phyloP scores from a whole-genome alignment of 139 green algal species.

The Nannochloris sp. region DNA sequence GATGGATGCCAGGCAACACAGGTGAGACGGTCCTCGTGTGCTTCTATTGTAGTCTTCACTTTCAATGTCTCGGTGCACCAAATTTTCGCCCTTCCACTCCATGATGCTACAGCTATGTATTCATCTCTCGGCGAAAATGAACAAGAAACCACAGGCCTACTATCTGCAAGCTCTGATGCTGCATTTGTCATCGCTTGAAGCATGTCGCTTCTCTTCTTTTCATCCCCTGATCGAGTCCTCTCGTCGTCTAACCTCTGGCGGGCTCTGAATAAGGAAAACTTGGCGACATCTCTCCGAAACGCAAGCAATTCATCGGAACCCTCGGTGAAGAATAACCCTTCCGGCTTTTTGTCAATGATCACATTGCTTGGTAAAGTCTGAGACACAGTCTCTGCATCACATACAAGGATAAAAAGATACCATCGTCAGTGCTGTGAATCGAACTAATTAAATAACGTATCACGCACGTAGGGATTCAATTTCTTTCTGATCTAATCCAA shows the following conservation, averaged over 20 bases:
- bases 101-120: slow-evolving; percentile 57
- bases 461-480: background rate
- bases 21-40: slow-evolving; percentile 72
- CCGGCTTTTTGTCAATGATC: background rate
- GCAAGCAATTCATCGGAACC: slow-evolving; percentile 47
- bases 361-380: background rate
- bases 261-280: slow-evolving; percentile 66
- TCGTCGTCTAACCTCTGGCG: slow-evolving; percentile 34
- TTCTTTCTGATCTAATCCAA: slow-evolving; percentile 35
- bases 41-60: slow-evolving; percentile 38
- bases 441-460: background rate
- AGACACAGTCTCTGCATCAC: background rate
- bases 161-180: slow-evolving; percentile 75
- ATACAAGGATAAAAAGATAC: background rate
- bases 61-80: slow-evolving; percentile 47
- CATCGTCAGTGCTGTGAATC: background rate
- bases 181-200: slow-evolving; percentile 15
- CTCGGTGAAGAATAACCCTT: slow-evolving; percentile 93
- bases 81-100: slow-evolving; percentile 63
- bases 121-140: slow-evolving; percentile 58
- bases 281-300: slow-evolving; percentile 50
- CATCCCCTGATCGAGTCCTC: too few species aligned
- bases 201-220: background rate
- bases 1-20: slow-evolving; percentile 79
- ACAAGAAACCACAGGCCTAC: slow-evolving; percentile 70